Evolutionary conservation across 805 yeast species (phyloP).

Genomic region (Blastobotrys americana): DNA sequence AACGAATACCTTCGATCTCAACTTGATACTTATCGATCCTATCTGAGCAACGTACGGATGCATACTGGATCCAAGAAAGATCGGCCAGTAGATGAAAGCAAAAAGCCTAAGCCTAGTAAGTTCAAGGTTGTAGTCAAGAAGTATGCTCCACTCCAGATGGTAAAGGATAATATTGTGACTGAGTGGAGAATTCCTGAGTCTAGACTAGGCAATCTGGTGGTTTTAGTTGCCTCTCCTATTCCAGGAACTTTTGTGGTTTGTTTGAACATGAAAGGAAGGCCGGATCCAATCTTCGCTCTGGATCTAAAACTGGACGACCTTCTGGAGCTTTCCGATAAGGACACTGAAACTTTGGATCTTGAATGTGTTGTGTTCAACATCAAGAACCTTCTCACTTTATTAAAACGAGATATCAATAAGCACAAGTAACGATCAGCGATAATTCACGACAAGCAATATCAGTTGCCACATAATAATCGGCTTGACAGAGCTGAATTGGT

Average conservation of each 20-base stretch:
- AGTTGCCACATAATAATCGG: too few species aligned
- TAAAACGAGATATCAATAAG: slow-evolving; percentile 24
- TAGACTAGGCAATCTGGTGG: slow-evolving; percentile 18
- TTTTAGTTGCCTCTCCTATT: slow-evolving; percentile 25
- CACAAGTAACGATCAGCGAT: slow-evolving; percentile 2
- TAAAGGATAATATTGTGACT: slow-evolving; percentile 24
- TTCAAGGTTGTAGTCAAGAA: slow-evolving; percentile 20
- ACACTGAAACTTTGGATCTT: slow-evolving; percentile 23
- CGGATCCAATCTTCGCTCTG: slow-evolving; percentile 26
- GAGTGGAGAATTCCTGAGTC: slow-evolving; percentile 25
- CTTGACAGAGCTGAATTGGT: too few species aligned
- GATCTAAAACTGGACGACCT: slow-evolving; percentile 31
- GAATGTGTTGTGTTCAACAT: slow-evolving; percentile 27
- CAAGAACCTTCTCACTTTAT: slow-evolving; percentile 19
- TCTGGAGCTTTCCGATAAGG: slow-evolving; percentile 23
- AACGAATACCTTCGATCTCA: slow-evolving; percentile 32
- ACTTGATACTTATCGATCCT: slow-evolving; percentile 32
- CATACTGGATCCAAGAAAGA: slow-evolving; percentile 27
- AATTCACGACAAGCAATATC: too few species aligned
- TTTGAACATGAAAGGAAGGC: slow-evolving; percentile 26
- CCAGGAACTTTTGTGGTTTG: slow-evolving; percentile 30
- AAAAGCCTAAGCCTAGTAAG: slow-evolving; percentile 9
- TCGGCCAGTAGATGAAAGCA: slow-evolving; percentile 13
- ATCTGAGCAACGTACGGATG: slow-evolving; percentile 30
- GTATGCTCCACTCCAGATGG: slow-evolving; percentile 23